A percentile compares a stretch with the other conserved stretches of the same genome.
These are phyloP conservation scores for Macadamia integrifolia DNA, from an alignment of 164 flowering plant species.

Conservation along the genomic window DNA sequence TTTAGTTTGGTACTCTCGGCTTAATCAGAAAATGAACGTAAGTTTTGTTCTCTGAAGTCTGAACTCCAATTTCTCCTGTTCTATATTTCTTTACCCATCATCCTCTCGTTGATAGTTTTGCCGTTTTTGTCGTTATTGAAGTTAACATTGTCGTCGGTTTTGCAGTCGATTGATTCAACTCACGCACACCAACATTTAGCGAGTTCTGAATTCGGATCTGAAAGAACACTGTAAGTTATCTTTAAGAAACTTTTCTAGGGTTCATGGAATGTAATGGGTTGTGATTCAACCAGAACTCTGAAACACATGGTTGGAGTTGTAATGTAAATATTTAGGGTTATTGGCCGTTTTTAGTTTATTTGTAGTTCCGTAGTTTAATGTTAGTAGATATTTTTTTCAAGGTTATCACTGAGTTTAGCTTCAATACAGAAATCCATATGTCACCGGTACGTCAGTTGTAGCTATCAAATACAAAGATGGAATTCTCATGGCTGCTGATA, in stretches of 20 bases:
- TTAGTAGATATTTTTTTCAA: neutral
- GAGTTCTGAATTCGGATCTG: constrained; percentile 15
- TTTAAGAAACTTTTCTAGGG: neutral
- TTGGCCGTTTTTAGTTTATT: neutral
- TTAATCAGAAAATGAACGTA: neutral
- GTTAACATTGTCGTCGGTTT: too few relatives aligned
- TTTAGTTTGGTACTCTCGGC: neutral
- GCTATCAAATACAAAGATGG: constrained; percentile 92
- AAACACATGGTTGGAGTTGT: neutral
- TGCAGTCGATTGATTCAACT: constrained; percentile 23
- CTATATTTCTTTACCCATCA: neutral
- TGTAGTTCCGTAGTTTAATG: neutral
- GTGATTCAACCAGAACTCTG: neutral
- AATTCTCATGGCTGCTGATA: constrained; percentile 90
- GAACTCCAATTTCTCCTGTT: too few relatives aligned
- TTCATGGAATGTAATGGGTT: neutral
- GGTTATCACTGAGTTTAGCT: neutral
- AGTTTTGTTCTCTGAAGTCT: neutral
- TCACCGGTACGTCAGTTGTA: constrained; percentile 87
- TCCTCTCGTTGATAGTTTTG: neutral
- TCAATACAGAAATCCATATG: constrained; percentile 66
- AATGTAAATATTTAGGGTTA: neutral
- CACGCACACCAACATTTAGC: constrained; percentile 4
- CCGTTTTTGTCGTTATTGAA: too few relatives aligned
- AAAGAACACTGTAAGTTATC: constrained; percentile 35